These are phyloP conservation scores for Cytospora piceae DNA, from an alignment of 2,329 filamentous ascomycete genomes.

Conservation along the genomic window DNA sequence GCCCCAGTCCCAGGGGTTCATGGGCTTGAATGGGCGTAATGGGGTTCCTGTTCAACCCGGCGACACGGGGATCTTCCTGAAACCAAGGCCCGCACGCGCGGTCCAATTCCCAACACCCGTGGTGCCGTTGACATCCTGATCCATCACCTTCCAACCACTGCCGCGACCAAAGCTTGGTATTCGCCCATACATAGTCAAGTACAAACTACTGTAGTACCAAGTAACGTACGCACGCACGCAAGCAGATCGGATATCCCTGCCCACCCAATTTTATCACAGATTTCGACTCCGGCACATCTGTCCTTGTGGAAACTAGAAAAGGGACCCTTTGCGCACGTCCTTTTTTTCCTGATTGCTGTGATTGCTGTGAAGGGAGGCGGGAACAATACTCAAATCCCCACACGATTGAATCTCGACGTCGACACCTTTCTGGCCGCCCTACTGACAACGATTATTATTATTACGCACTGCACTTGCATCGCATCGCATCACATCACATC, in stretches of 20 bases:
- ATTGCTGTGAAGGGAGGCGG: conserved; percentile 17
- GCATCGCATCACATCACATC: conserved; percentile 15
- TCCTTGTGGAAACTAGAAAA: conserved; percentile 21
- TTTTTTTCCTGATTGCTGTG: conserved; percentile 7
- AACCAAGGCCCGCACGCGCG: conserved; percentile 2
- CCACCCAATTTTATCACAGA: conserved; percentile 24
- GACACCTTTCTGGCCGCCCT: conserved; percentile 15
- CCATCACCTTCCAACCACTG: neutral
- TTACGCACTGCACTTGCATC: neutral
- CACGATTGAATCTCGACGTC: conserved; percentile 20
- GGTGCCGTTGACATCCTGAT: neutral
- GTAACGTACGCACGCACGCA: neutral
- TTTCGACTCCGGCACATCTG: conserved; percentile 22
- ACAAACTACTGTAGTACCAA: no score
- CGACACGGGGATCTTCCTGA: conserved; percentile 4
- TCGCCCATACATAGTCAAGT: neutral
- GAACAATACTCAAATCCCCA: conserved; percentile 16
- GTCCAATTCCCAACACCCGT: neutral
- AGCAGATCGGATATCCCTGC: conserved; percentile 15
- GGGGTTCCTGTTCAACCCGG: neutral
- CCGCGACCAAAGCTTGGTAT: neutral
- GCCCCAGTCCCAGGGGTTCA: neutral
- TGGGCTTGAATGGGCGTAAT: neutral
- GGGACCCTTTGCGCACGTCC: conserved; percentile 12
- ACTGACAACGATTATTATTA: conserved; percentile 5